These are phyloP conservation scores for Fusarium sp. DNA, from an alignment of 2,329 filamentous ascomycete species.

Conservation along the genomic window DNA sequence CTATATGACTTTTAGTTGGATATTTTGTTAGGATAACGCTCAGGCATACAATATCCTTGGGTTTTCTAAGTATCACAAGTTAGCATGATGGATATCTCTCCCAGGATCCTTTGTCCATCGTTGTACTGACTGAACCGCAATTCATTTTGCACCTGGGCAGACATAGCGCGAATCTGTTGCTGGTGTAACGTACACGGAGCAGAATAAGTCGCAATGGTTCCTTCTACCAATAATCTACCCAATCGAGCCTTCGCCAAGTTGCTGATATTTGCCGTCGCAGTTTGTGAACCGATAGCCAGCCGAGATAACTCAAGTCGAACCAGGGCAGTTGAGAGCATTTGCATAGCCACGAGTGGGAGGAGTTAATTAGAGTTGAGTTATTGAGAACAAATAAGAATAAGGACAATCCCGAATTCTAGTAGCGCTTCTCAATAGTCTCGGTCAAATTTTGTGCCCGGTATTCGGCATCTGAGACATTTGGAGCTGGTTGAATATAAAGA, in stretches of 20 bases:
- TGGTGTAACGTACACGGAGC: slow-evolving; percentile 8
- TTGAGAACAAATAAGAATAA: neutral
- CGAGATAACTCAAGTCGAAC: slow-evolving; percentile 40
- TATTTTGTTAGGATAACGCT: neutral
- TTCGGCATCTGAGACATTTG: slow-evolving; percentile 32
- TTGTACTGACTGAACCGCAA: slow-evolving; percentile 55
- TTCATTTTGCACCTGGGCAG: slow-evolving; percentile 26
- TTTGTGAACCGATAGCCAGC: slow-evolving; percentile 24
- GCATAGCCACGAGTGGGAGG: slow-evolving; percentile 26
- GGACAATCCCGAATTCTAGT: neutral
- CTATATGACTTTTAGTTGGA: slow-evolving; percentile 59
- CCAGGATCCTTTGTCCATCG: neutral
- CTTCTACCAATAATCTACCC: slow-evolving; percentile 1
- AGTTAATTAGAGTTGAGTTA: neutral
- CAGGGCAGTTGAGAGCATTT: slow-evolving; percentile 19
- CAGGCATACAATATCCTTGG: slow-evolving; percentile 63
- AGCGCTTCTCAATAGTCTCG: slow-evolving; percentile 1
- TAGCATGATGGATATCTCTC: slow-evolving; percentile 4
- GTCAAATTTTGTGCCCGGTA: slow-evolving; percentile 18
- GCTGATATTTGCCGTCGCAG: slow-evolving; percentile 16
- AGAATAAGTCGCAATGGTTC: neutral
- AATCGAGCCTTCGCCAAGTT: slow-evolving; percentile 1
- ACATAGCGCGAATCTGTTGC: slow-evolving; percentile 34
- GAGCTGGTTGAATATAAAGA: slow-evolving; percentile 20
- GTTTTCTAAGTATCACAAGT: slow-evolving; percentile 55